Base-by-base conservation (phyloP, 129 eudicot genomes). In the Arctium lappa region DNA sequence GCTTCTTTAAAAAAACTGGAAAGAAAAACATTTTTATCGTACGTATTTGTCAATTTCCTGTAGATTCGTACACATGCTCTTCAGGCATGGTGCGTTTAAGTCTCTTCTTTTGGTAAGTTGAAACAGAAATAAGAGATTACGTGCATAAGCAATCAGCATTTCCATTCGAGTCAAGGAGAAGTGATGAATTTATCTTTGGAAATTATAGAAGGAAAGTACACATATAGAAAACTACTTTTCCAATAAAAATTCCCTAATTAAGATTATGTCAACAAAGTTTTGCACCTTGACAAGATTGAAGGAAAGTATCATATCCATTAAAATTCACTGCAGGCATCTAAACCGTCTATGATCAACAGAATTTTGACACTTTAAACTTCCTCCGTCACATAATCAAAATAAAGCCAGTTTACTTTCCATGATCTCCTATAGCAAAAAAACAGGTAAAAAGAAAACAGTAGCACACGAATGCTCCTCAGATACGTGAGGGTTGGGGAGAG, bases 331-430 rank as follows among this genome's bases (percentile, higher is more conserved):
- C 75, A 38, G 37, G 60, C 37, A 69, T 74, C 42, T 8, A 70
- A 46, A 69, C 60, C 44, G 22, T 69, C 71, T 69, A 38, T 30
- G n/a, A n/a, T 11, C 75, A 39, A 38, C 9, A 69, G 75, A 79
- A 69, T 3, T 8, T 16, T 15, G 29, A 69, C 39, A 46, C 46
- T 39, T 63, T 29, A 65, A 10, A 63, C 60, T 18, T 53, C 82
- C 42, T 79, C 77, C 3, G 15, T 79, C 82, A 79, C 5, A 68
- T 79, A 68, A 39, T 31, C 66, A 68, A 68, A 22, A 65, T 15
- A 40, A 69, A 68, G 36, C 32, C 71, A 44, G 4, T 30, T 15
- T 78, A 66, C 74, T 63, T 78, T 29, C 81, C 68, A 39, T 13
- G 40, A 18, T 48, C 77, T 48, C 70, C 31, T 79, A 71, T 68